phyloP scores from a whole-genome alignment of 805 yeast genomes.

The Citeromyces nyonsensis region DNA sequence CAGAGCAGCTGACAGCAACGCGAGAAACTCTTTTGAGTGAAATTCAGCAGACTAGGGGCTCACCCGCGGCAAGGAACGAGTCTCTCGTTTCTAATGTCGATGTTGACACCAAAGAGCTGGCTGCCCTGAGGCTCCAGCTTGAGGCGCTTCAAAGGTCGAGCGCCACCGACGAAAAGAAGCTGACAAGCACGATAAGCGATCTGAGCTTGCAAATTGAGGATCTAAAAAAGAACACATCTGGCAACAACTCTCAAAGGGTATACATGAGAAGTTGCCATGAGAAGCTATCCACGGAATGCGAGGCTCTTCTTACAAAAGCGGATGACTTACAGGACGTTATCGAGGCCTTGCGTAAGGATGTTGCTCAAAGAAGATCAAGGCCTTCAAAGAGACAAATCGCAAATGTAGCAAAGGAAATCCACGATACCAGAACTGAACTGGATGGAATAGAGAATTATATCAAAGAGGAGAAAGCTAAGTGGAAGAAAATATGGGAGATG shows the following conservation, averaged over 20 bases:
- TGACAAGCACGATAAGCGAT: constrained; percentile 24
- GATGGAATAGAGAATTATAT: constrained; percentile 45
- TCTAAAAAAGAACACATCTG: constrained; percentile 20
- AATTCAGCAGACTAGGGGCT: too few species aligned
- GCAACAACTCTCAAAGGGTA: constrained; percentile 19
- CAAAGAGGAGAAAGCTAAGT: constrained; percentile 55
- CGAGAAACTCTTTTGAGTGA: too few species aligned
- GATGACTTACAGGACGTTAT: constrained; percentile 88
- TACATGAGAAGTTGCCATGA: constrained; percentile 69
- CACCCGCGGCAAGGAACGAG: too few species aligned
- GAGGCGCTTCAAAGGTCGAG: constrained; percentile 44
- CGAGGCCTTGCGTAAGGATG: constrained; percentile 81
- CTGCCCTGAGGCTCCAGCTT: constrained; percentile 40
- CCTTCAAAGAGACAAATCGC: constrained; percentile 64
- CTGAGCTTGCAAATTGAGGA: constrained; percentile 25
- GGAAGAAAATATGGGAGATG: constrained; percentile 88
- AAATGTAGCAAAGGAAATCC: constrained; percentile 48
- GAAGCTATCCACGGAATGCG: constrained; percentile 66
- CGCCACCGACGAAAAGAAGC: constrained; percentile 20
- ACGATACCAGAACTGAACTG: constrained; percentile 36
- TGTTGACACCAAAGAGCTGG: constrained; percentile 13
- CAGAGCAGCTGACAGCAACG: too few species aligned
- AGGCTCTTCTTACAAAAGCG: constrained; percentile 54
- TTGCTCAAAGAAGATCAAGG: constrained; percentile 71
- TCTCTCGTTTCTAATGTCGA: constrained; percentile 4